A percentile compares a stretch with the other conserved stretches of the same genome.
Conservation (phyloP, 164 flowering plant species). For the Dillenia turbinata region DNA sequence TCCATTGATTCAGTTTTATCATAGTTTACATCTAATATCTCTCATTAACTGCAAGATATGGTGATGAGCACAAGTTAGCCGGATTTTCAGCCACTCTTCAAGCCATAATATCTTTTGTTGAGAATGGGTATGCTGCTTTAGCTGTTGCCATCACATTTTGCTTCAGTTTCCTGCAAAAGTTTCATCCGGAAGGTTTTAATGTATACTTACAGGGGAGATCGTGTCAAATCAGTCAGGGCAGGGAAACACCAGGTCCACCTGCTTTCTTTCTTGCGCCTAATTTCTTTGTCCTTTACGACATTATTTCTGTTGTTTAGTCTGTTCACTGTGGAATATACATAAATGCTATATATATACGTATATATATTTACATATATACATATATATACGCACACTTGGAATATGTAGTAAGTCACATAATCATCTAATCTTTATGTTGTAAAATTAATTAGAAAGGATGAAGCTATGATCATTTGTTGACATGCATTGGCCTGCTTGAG, state of each 20-base stretch:
- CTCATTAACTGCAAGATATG: constrained; percentile 53
- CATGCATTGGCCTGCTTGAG: too few relatives aligned
- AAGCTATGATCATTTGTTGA: too few relatives aligned
- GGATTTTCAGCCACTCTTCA: constrained; percentile 98
- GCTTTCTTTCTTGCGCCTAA: neutral
- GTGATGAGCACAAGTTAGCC: constrained; percentile 95
- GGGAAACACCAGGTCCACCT: constrained; percentile 90
- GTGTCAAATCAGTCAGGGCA: constrained; percentile 78
- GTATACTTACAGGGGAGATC: constrained; percentile 70
- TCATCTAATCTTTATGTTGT: too few relatives aligned
- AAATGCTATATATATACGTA: too few relatives aligned
- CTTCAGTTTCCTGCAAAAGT: neutral
- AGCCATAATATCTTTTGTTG: constrained; percentile 97
- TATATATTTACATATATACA: too few relatives aligned
- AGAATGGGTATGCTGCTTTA: constrained; percentile 69
- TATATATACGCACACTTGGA: too few relatives aligned
- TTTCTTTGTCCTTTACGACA: neutral
- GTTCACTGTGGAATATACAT: too few relatives aligned
- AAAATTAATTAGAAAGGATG: too few relatives aligned
- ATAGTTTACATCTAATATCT: neutral
- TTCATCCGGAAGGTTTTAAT: neutral
- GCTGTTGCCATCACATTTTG: neutral
- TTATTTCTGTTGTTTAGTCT: neutral
- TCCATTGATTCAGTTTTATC: neutral
- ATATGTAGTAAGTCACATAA: too few relatives aligned